These are phyloP conservation scores for Mitragyna speciosa DNA, from an alignment of 257 asterid species.

Conservation along the genomic window DNA sequence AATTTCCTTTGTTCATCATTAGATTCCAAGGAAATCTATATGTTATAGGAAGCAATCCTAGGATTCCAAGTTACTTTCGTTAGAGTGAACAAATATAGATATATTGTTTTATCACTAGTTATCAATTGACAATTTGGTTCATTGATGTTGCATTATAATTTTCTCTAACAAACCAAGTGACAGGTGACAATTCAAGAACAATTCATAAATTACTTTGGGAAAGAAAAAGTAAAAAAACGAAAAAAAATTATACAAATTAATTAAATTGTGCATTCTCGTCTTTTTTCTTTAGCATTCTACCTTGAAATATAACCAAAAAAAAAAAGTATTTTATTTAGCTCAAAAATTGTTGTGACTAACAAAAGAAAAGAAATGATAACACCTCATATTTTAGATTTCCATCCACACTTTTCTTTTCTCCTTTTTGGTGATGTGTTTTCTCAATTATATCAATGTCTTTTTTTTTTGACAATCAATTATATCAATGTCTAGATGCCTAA, in stretches of 20 bases:
- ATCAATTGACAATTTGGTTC: neutral
- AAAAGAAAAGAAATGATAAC: too few species aligned
- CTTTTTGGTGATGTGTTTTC: neutral
- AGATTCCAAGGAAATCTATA: neutral
- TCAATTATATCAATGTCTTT: neutral
- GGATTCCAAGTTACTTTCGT: slow-evolving; percentile 21
- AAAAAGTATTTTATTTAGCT: neutral
- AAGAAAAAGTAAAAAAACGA: neutral
- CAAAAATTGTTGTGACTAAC: neutral
- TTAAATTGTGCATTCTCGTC: too few species aligned
- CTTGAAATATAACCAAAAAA: too few species aligned
- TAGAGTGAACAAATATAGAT: neutral
- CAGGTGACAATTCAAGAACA: neutral
- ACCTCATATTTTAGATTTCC: too few species aligned
- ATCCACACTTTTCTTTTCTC: neutral
- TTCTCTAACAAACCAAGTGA: neutral
- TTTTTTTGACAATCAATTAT: too few species aligned
- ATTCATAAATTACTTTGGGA: neutral
- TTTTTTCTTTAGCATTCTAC: too few species aligned
- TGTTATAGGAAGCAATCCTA: neutral
- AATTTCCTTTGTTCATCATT: too few species aligned
- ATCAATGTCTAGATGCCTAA: neutral
- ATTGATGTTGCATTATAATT: neutral
- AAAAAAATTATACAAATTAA: too few species aligned
- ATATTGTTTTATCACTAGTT: too few species aligned